Percentiles rank a stretch among this genome's conserved stretches.
phyloP scores from a whole-genome alignment of 2,329 filamentous ascomycete genomes.

The Fusarium sulawesiense region DNA sequence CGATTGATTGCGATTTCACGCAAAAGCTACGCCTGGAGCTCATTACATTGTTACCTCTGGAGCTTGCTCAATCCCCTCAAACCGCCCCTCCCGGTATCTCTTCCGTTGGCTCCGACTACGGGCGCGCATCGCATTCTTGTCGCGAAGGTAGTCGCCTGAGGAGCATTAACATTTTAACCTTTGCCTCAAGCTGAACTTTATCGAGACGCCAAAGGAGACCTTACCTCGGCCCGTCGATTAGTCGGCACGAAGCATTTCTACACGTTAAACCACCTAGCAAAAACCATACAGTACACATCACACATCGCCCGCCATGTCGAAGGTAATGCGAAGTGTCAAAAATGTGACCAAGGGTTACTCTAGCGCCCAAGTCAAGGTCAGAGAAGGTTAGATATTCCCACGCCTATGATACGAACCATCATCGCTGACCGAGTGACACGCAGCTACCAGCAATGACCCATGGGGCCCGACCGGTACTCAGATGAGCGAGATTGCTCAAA shows the following conservation, averaged over 20 bases:
- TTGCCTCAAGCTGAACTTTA: constrained; percentile 12
- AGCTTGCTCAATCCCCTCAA: constrained; percentile 40
- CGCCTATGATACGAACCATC: background rate
- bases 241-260: constrained; percentile 36
- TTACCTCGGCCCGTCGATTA: constrained; percentile 37
- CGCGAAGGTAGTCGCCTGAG: constrained; percentile 23
- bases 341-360: constrained; percentile 99
- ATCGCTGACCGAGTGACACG: constrained; percentile 38
- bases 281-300: constrained; percentile 12
- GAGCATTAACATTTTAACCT: constrained; percentile 4
- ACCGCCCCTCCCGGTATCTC: constrained; percentile 29
- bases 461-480: constrained; percentile 98
- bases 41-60: constrained; percentile 37
- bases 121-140: constrained; percentile 34
- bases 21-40: constrained; percentile 30
- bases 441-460: constrained; percentile 97
- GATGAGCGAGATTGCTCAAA: constrained; percentile 97
- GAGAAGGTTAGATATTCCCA: constrained; percentile 77
- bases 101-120: constrained; percentile 29
- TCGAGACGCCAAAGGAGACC: constrained; percentile 22
- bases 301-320: constrained; percentile 77
- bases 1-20: constrained; percentile 18
- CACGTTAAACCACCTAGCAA: constrained; percentile 4
- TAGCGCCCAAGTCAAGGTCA: constrained; percentile 94
- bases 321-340: constrained; percentile 96